Conservation (phyloP, 2,329 filamentous ascomycete genomes). For the Fusarium algeriense region DNA sequence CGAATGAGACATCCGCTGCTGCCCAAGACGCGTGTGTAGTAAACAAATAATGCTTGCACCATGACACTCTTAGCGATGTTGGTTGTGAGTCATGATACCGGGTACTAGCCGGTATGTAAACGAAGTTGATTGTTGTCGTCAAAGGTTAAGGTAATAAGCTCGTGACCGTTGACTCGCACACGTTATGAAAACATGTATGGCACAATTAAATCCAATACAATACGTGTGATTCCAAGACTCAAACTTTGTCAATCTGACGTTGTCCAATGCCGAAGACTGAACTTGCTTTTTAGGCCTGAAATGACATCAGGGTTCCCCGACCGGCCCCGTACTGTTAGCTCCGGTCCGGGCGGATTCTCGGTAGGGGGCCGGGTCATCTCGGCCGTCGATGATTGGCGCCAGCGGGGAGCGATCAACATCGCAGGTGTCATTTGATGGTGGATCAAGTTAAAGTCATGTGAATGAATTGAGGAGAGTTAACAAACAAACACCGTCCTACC, state of each 20-base stretch:
- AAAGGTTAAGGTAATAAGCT: neutral
- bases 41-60: neutral
- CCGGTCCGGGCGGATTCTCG: constrained; percentile 29
- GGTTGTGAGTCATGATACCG: neutral
- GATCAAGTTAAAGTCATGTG: constrained; percentile 19
- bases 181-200: neutral
- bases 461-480: constrained; percentile 45
- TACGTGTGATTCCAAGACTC: neutral
- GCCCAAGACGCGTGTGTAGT: neutral
- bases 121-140: neutral
- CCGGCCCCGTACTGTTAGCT: constrained; percentile 27
- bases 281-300: neutral
- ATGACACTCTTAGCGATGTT: neutral
- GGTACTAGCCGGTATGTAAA: neutral
- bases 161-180: neutral
- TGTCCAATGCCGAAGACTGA: neutral
- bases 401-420: constrained; percentile 13
- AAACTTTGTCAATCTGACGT: neutral
- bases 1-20: neutral
- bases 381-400: constrained; percentile 28
- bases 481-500: constrained; percentile 30
- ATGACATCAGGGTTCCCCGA: constrained; percentile 26
- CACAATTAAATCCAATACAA: neutral
- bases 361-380: constrained; percentile 29
- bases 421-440: constrained; percentile 18